Conservation (phyloP, 148 eudicot genomes). For the Talinum fruticosum region DNA sequence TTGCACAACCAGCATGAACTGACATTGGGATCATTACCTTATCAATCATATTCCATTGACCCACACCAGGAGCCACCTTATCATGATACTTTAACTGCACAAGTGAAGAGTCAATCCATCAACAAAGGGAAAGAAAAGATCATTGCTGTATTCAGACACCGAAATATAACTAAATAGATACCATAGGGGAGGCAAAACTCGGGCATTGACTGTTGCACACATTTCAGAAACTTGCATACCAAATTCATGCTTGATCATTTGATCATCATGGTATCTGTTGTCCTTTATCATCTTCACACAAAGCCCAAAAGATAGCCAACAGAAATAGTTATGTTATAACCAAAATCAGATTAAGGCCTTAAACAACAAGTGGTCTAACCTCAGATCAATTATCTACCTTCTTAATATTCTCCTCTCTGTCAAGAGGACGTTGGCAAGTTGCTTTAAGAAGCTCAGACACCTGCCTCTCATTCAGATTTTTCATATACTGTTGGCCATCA, state of each 20-base stretch:
- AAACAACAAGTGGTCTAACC: neutral
- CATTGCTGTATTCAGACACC: neutral
- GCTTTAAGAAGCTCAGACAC: slow-evolving; percentile 62
- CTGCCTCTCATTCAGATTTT: slow-evolving; percentile 66
- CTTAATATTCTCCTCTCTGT: slow-evolving; percentile 44
- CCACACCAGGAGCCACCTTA: slow-evolving; percentile 57
- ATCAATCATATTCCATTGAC: slow-evolving; percentile 87
- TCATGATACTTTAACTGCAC: slow-evolving; percentile 65
- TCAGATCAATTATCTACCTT: slow-evolving; percentile 30
- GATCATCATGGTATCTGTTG: slow-evolving; percentile 40
- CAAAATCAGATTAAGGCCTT: neutral
- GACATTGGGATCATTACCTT: slow-evolving; percentile 39
- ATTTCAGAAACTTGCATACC: slow-evolving; percentile 48
- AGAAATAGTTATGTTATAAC: neutral
- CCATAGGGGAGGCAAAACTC: slow-evolving; percentile 82
- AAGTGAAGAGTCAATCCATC: slow-evolving; percentile 3
- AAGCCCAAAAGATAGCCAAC: neutral
- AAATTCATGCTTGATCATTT: slow-evolving; percentile 49
- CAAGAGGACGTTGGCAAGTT: slow-evolving; percentile 72
- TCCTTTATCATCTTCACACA: slow-evolving; percentile 46
- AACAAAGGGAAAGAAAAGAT: neutral
- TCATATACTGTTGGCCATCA: slow-evolving; percentile 56
- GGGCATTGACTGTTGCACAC: slow-evolving; percentile 55
- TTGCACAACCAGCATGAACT: neutral
- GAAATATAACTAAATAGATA: slow-evolving; percentile 21